Base-by-base conservation (phyloP, 2,329 filamentous ascomycete genomes). In the Nigrospora oryzae region DNA sequence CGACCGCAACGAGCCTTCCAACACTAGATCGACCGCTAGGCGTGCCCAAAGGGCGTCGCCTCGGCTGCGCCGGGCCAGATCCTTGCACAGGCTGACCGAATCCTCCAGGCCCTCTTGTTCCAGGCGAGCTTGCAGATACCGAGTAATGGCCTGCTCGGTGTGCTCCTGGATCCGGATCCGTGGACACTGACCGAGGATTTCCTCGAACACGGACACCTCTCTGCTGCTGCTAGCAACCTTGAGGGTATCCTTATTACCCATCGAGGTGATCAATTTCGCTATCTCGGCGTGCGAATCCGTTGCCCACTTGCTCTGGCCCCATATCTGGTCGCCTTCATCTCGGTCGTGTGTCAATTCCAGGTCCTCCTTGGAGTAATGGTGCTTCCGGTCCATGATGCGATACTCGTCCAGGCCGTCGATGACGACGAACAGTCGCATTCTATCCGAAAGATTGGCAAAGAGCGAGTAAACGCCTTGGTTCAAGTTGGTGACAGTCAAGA, bases 371-470 rank as follows among this genome's bases (percentile, higher is more conserved):
- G 59, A 56, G 43, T 61, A 60, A 34, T 60, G 56, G 38, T 60
- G 57, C 39, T 59, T 58, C 28, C 57, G 56, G 23, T 60, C 57
- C 54, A 59, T 57, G 36, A 60, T 58, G 17, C 58, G 57, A 37
- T 60, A 61, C 38, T 61, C 58, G 32, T 61, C 58, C n/a, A 60
- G 53, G 5, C 52, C 57, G 34, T 61, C 58, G 16, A 61, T 54
- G 31, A 60, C 57, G 6, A 59, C 31, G 16, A 58, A 53, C 23
- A 61, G 46, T 3, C 55, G 49, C 3, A 60, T 45, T 6, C 38
- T 51, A 28, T 56, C 49, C 7, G 58, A 58, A 51, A 58, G 54
- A 38, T 58, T 53, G 15, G 58, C 45, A 39, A 60, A 61, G n/a
- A 61, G 43, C 3, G 56, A 54, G 35, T 61, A 60, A 36, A 59